Conservation (phyloP, 2,329 filamentous ascomycete genomes). For the Paracamarosporium sp. region DNA sequence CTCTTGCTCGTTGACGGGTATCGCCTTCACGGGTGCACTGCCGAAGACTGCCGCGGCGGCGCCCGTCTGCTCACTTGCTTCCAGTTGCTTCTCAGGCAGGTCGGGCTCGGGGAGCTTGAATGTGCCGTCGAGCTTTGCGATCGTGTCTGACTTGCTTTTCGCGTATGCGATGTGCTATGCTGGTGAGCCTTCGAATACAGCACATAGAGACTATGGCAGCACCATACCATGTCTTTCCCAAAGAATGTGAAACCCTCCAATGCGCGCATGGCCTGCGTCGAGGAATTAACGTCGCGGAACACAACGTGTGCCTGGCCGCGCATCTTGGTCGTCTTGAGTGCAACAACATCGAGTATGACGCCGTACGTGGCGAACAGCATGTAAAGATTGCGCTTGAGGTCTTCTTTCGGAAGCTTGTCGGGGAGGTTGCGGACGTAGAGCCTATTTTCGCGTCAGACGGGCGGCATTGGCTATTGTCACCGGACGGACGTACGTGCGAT, state of each 20-base stretch:
- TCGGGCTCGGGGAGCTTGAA: conserved; percentile 70
- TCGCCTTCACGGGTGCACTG: conserved; percentile 35
- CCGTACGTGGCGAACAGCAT: conserved; percentile 94
- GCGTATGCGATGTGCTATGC: conserved; percentile 86
- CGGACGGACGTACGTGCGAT: conserved; percentile 38
- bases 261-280: conserved; percentile 90
- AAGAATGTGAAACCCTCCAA: conserved; percentile 87
- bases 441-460: conserved; percentile 53
- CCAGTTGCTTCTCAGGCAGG: conserved; percentile 17
- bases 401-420: conserved; percentile 86
- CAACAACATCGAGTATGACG: conserved; percentile 88
- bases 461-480: conserved; percentile 4
- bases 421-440: conserved; percentile 91
- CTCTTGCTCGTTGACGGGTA: conserved; percentile 46
- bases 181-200: conserved; percentile 1
- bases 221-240: conserved; percentile 80
- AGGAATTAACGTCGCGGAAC: conserved; percentile 87
- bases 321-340: conserved; percentile 89
- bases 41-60: conserved; percentile 54
- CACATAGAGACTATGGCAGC: background rate
- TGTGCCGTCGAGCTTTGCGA: conserved; percentile 90
- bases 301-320: conserved; percentile 94
- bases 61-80: conserved; percentile 23
- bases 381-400: conserved; percentile 87
- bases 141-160: conserved; percentile 84